Conservation (phyloP, 176 grass and related monocot genomes). For the Rhynchospora tenuis region DNA sequence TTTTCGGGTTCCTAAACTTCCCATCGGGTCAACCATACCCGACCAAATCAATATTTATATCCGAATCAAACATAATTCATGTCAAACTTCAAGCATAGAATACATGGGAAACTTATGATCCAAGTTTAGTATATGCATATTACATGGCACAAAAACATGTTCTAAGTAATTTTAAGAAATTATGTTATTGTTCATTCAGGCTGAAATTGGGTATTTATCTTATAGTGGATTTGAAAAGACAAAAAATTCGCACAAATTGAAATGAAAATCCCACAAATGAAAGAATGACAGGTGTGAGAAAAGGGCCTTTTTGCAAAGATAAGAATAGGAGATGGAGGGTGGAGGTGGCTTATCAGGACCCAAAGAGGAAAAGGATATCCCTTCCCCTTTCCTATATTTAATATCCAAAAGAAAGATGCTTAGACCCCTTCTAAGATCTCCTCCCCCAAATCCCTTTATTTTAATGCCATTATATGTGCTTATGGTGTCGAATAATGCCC, state of each 20-base stretch:
- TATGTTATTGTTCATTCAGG: not conserved
- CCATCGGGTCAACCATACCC: not conserved
- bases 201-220: not conserved
- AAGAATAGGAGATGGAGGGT: slow-evolving; percentile 35
- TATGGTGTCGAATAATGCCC: slow-evolving; percentile 28
- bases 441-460: not conserved
- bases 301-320: slow-evolving; percentile 12
- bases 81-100: slow-evolving; percentile 2
- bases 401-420: slow-evolving; percentile 22
- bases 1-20: not conserved
- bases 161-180: too few relatives aligned
- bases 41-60: not conserved
- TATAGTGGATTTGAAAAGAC: not conserved
- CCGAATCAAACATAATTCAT: not conserved
- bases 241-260: slow-evolving; percentile 2
- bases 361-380: slow-evolving; percentile 41
- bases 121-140: not conserved
- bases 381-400: slow-evolving; percentile 33
- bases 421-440: not conserved
- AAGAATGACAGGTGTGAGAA: slow-evolving; percentile 10
- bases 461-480: slow-evolving; percentile 4
- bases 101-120: not conserved
- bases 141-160: not conserved
- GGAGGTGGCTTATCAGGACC: slow-evolving; percentile 38
- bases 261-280: not conserved